A percentile compares a stretch with the other conserved stretches of the same genome.
Conservation (phyloP, 2,329 filamentous ascomycete genomes). For the Botrytis aclada region DNA sequence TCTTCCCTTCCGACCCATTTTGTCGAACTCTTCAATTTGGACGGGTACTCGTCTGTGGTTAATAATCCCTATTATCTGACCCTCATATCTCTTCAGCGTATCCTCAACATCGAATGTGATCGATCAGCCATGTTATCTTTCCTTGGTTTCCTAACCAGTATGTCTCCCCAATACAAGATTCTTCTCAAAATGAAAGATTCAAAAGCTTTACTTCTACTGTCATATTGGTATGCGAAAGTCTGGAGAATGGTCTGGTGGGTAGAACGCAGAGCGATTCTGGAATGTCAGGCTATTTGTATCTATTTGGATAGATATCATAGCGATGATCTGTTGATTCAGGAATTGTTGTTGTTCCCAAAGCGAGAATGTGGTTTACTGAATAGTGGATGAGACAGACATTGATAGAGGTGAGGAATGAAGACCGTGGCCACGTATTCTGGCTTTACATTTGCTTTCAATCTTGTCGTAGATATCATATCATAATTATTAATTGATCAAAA, state of each 20-base stretch:
- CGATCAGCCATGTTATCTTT: slow-evolving; percentile 46
- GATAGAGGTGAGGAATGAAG: not conserved
- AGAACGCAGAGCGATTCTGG: slow-evolving; percentile 44
- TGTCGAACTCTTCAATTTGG: slow-evolving; percentile 23
- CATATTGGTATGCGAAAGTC: slow-evolving; percentile 55
- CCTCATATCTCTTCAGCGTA: slow-evolving; percentile 10
- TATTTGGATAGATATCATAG: slow-evolving; percentile 40
- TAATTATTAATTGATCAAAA: not conserved
- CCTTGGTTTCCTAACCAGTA: slow-evolving; percentile 46
- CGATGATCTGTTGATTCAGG: slow-evolving; percentile 23
- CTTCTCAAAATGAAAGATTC: slow-evolving; percentile 51
- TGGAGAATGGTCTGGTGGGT: slow-evolving; percentile 49
- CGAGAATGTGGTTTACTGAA: slow-evolving; percentile 1
- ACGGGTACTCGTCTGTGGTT: not conserved
- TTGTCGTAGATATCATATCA: not conserved
- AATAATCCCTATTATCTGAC: slow-evolving; percentile 25
- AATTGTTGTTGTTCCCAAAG: slow-evolving; percentile 23
- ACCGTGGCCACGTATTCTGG: not conserved
- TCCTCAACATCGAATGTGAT: slow-evolving; percentile 28
- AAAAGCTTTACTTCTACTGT: slow-evolving; percentile 51
- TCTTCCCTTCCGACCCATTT: slow-evolving; percentile 15
- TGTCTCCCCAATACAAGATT: slow-evolving; percentile 44
- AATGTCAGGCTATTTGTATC: slow-evolving; percentile 49
- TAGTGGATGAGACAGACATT: not conserved
- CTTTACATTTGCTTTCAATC: not conserved